phyloP scores from a whole-genome alignment of 345 rosid species.

The Arabidopsis arenosa region DNA sequence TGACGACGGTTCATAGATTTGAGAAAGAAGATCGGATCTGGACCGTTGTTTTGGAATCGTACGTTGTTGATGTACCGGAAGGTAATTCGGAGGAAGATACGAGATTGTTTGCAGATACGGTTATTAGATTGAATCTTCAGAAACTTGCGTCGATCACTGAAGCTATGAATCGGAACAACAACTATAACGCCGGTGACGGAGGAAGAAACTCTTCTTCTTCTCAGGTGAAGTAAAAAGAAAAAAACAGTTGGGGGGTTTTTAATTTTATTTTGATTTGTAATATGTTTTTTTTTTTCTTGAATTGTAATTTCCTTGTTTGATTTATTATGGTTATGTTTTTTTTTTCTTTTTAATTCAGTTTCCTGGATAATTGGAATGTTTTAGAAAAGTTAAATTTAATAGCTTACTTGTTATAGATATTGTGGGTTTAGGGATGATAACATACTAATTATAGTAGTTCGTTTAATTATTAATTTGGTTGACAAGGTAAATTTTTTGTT shows the following conservation, averaged over 20 bases:
- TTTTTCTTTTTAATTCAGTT: no score
- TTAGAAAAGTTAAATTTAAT: no score
- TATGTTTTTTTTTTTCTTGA: neutral
- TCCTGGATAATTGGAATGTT: no score
- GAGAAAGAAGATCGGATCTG: slow-evolving; percentile 46
- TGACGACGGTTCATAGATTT: slow-evolving; percentile 71
- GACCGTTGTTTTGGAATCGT: slow-evolving; percentile 79
- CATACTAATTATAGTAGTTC: no score
- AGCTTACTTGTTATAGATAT: no score
- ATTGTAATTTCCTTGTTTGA: slow-evolving; percentile 19
- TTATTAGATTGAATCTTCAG: slow-evolving; percentile 79
- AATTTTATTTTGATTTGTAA: slow-evolving; percentile 16
- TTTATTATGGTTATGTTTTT: no score
- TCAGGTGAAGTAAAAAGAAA: slow-evolving; percentile 4
- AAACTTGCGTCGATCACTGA: slow-evolving; percentile 75
- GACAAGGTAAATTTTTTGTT: no score
- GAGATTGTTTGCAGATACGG: slow-evolving; percentile 80
- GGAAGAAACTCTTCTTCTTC: slow-evolving; percentile 6
- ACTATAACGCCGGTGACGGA: neutral
- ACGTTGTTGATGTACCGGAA: slow-evolving; percentile 82
- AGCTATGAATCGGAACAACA: slow-evolving; percentile 34
- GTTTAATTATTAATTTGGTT: no score
- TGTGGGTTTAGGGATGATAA: no score
- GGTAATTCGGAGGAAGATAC: slow-evolving; percentile 98
- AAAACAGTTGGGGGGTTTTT: neutral